These are phyloP conservation scores for Erodium trifolium DNA, from an alignment of 441 rosid species.

Conservation along the genomic window DNA sequence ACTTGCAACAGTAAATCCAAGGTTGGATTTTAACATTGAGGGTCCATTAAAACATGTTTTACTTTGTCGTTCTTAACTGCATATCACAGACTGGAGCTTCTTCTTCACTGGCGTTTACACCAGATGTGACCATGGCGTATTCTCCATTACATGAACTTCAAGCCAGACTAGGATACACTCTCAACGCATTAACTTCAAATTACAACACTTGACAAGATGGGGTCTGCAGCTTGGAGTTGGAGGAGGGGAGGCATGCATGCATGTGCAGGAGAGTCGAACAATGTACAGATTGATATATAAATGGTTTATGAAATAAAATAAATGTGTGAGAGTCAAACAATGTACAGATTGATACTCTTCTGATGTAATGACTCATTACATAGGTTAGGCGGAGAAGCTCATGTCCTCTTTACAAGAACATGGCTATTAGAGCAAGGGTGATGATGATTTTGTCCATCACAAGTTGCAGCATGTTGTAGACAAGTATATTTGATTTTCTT, in stretches of 20 bases:
- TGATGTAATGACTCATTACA: background rate
- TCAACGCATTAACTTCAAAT: background rate
- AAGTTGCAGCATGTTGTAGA: background rate
- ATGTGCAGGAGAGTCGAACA: background rate
- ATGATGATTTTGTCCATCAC: background rate
- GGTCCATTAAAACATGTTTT: constrained; percentile 18
- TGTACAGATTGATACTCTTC: constrained; percentile 35
- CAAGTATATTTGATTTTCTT: background rate
- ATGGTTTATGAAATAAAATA: too few species aligned
- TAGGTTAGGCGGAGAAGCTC: background rate
- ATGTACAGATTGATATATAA: background rate
- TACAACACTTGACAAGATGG: background rate
- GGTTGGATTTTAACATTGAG: constrained; percentile 52
- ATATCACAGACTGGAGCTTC: constrained; percentile 65
- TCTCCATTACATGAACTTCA: constrained; percentile 43
- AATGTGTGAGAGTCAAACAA: constrained; percentile 5
- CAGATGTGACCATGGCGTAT: constrained; percentile 56
- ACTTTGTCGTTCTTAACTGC: constrained; percentile 8
- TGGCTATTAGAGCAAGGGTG: background rate
- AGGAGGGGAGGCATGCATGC: background rate
- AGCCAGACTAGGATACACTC: background rate
- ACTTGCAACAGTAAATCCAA: constrained; percentile 69
- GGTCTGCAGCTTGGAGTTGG: background rate
- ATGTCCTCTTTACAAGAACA: background rate
- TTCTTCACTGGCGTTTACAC: constrained; percentile 49